Percentiles rank a stretch among this genome's conserved stretches.
Conservation (phyloP, 352 stramenopile genomes). For the Phytopythium aichiense region DNA sequence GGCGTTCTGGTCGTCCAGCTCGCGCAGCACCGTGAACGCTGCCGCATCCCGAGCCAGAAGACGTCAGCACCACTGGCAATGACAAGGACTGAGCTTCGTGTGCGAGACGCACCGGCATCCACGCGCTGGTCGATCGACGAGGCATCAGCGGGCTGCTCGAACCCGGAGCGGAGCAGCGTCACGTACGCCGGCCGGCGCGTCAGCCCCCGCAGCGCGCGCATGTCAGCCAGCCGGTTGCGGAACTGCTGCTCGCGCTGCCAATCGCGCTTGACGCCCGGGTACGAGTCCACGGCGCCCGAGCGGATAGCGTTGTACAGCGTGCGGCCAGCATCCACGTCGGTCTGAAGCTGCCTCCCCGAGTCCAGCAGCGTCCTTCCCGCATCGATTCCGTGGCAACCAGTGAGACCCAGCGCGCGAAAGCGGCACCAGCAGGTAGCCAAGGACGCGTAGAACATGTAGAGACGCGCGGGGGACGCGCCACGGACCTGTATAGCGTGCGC, state of each 20-base stretch:
- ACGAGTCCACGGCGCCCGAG: conserved; percentile 58
- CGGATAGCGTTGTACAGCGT: conserved; percentile 66
- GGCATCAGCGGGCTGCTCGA: conserved; percentile 31
- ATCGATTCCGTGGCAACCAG: not conserved
- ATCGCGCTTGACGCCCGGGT: conserved; percentile 58
- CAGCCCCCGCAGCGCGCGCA: conserved; percentile 31
- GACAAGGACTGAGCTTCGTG: no score
- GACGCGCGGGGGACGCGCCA: not conserved
- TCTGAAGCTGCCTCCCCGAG: conserved; percentile 50
- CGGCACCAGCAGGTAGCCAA: not conserved
- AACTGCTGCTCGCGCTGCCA: conserved; percentile 74
- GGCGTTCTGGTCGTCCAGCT: conserved; percentile 71
- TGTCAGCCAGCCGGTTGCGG: conserved; percentile 44
- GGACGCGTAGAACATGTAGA: not conserved
- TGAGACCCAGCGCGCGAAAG: not conserved
- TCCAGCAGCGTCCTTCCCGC: conserved; percentile 40
- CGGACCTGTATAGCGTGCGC: conserved; percentile 38
- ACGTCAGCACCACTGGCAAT: not conserved
- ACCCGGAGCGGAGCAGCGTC: conserved; percentile 50
- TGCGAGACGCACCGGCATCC: conserved; percentile 33
- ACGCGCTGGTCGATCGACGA: conserved; percentile 34
- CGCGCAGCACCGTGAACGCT: conserved; percentile 50
- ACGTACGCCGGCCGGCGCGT: conserved; percentile 23
- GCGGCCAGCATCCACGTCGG: conserved; percentile 34
- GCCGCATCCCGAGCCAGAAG: not conserved